A percentile compares a stretch with the other conserved stretches of the same genome.
Conservation (phyloP, 78 protist genomes). For the Bigelowiella natans region DNA sequence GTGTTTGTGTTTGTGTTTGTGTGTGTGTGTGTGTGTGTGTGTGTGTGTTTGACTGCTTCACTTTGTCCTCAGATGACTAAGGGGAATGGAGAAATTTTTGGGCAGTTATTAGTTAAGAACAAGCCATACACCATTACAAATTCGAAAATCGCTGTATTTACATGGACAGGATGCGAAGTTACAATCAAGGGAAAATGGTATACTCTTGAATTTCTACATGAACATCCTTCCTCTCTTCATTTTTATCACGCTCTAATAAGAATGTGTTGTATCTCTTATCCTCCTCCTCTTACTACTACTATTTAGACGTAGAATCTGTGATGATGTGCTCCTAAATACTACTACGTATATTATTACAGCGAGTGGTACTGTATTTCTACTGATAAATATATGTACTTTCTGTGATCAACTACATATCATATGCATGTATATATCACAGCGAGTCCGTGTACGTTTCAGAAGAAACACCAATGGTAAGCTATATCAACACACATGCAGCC, state of each 20-base stretch:
- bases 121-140: not conserved
- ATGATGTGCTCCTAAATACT: not conserved
- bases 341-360: not conserved
- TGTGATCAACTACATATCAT: not conserved
- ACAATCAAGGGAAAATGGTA: not conserved
- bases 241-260: not conserved
- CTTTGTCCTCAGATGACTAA: not conserved
- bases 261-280: not conserved
- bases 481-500: not conserved
- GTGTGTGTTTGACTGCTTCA: not conserved
- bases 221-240: not conserved
- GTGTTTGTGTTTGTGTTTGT: not conserved
- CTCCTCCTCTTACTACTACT: not conserved
- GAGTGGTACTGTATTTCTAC: not conserved
- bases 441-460: not conserved
- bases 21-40: not conserved
- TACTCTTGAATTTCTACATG: not conserved
- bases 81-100: not conserved
- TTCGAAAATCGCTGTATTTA: not conserved
- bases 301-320: not conserved
- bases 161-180: not conserved
- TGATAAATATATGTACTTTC: not conserved
- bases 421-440: not conserved
- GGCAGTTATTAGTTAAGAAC: not conserved
- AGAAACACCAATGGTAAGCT: not conserved